Conservation (phyloP, 1,284 basidiomycete species). For the Fistulinella staudtii region DNA sequence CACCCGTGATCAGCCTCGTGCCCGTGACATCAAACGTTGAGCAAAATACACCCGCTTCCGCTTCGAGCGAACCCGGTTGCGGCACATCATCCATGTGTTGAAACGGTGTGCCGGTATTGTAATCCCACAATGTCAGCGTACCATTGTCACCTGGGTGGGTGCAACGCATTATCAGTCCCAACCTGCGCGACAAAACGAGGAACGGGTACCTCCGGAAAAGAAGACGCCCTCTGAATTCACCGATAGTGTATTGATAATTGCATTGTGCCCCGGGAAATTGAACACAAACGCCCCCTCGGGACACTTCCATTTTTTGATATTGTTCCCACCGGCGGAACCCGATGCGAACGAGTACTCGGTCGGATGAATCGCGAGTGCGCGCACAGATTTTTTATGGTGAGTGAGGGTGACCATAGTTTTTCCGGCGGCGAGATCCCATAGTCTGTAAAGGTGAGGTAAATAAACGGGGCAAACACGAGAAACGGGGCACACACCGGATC, state of each 20-base stretch:
- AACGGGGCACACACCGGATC: conserved; percentile 65
- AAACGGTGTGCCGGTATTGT: conserved; percentile 91
- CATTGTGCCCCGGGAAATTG: conserved; percentile 95
- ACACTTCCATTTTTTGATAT: conserved; percentile 99
- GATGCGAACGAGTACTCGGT: conserved; percentile 96
- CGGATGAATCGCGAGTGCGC: conserved; percentile 90
- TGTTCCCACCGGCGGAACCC: conserved; percentile 93
- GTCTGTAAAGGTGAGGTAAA: conserved; percentile 43
- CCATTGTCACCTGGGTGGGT: conserved; percentile 93
- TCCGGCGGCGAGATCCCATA: conserved; percentile 99
- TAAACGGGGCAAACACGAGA: neutral
- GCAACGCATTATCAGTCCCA: neutral
- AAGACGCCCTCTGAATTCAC: conserved; percentile 96
- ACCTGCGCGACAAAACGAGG: neutral
- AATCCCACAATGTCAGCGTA: conserved; percentile 89
- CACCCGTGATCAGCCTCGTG: conserved; percentile 91
- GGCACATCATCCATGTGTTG: conserved; percentile 93
- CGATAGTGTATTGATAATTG: conserved; percentile 94
- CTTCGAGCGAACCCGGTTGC: conserved; percentile 95
- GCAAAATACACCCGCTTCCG: conserved; percentile 93
- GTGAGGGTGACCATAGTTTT: conserved; percentile 95
- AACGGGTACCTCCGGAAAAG: conserved; percentile 80
- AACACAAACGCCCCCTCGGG: conserved; percentile 93
- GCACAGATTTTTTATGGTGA: conserved; percentile 98
- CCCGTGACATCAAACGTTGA: conserved; percentile 97